Percentiles rank a stretch among this genome's conserved stretches.
phyloP scores from a whole-genome alignment of 2,329 filamentous ascomycete species.

The Rosellinia necatrix region DNA sequence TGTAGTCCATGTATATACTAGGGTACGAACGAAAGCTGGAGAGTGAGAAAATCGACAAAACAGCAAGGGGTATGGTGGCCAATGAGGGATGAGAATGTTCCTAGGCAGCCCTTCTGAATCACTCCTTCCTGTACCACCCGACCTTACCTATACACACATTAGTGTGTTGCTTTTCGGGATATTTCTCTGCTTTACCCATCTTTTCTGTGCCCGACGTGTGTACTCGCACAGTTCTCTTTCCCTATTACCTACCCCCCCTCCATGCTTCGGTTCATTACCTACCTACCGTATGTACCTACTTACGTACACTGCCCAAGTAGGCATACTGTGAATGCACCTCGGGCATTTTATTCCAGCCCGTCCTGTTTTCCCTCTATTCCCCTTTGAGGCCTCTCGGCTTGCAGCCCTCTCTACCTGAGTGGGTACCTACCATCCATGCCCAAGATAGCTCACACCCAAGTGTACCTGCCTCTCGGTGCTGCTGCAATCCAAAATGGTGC shows the following conservation, averaged over 20 bases:
- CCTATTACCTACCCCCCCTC: slow-evolving; percentile 6
- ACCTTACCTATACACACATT: slow-evolving; percentile 17
- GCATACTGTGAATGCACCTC: no score
- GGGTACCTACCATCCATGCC: slow-evolving; percentile 18
- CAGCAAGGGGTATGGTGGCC: slow-evolving; percentile 12
- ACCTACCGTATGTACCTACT: not conserved
- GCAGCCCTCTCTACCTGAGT: slow-evolving; percentile 18
- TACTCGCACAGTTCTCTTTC: no score
- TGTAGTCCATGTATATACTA: slow-evolving; percentile 6
- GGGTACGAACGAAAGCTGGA: slow-evolving; percentile 6
- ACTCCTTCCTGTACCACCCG: slow-evolving; percentile 19
- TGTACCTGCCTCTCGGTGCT: slow-evolving; percentile 29
- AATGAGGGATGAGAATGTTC: slow-evolving; percentile 8
- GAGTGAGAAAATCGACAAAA: slow-evolving; percentile 4
- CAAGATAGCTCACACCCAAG: slow-evolving; percentile 16
- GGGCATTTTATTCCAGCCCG: not conserved
- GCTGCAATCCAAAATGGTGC: slow-evolving; percentile 18
- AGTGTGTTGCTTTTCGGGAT: slow-evolving; percentile 25
- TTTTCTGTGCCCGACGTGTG: no score
- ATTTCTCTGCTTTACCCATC: slow-evolving; percentile 19
- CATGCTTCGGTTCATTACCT: slow-evolving; percentile 12
- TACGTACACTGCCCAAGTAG: no score
- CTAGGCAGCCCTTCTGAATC: slow-evolving; percentile 21
- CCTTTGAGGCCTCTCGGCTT: slow-evolving; percentile 9
- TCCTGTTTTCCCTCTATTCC: not conserved